Evolutionary conservation across 768 basidiomycete species (phyloP), one percentile per base, ranked within the genome.

Genomic region (Suillus discolor): DNA sequence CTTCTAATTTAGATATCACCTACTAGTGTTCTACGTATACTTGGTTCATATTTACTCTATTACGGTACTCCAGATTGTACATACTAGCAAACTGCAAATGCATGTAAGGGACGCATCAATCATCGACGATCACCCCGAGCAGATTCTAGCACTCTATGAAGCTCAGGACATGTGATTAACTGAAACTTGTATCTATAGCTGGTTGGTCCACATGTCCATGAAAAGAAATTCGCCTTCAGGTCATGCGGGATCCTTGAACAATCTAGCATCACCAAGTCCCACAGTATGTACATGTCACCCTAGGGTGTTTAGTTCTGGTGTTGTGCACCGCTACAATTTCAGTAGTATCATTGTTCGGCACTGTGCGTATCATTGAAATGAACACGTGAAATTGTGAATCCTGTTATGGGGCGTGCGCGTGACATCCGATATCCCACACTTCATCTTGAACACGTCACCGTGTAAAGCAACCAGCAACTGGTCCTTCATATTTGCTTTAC

Each of bases 401-500:
- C 39, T 20, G 11, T 20, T 42, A 60, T 60, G 39, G 55, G 18
- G 6, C 6, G 6, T 5, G 31, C 6, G 34, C 60, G 61, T 31
- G 31, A 42, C 39, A 62, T 67, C 65, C 38, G 66, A 64, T 68
- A 70, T 62, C 64, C 51, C 63, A 68, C 47, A 41, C 57, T 68
- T 71, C 39, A 54, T 59, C 36, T 55, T 64, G 60, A 59, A 79
- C 78, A 79, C 78, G 78, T 79, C 78, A 79, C 57, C 57, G 67
- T 47, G 51, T 51, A 63, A 55, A 63, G 39, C 25, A 63, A 6
- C 55, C 34, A 65, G 64, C 36, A 8, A 38, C 11, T 38, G 9
- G 36, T 38, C 36, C 36, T 38, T 38, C 36, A 1, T 38, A 11
- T 11, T 38, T 38, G 11, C 36, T 38, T 11, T 11, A 11, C 7